Conservation (phyloP, 352 stramenopile species). For the Pythium folliculosum region DNA sequence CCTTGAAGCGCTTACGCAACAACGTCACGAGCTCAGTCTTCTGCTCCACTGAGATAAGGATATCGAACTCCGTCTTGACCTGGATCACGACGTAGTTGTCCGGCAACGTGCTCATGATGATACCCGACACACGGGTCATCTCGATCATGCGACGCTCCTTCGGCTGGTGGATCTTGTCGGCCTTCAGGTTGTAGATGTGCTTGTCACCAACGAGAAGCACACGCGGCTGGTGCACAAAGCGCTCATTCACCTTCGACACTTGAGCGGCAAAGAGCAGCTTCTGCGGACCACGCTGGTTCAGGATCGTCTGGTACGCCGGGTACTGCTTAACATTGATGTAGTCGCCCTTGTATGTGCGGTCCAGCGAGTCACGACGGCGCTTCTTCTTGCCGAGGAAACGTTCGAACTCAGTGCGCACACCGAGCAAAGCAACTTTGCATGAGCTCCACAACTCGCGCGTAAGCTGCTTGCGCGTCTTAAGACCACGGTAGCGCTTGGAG, state of each 20-base stretch:
- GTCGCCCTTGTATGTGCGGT: conserved; percentile 72
- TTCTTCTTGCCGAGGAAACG: conserved; percentile 86
- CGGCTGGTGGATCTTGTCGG: conserved; percentile 80
- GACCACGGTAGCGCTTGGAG: conserved; percentile 72
- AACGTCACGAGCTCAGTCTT: conserved; percentile 83
- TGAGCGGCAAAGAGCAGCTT: conserved; percentile 72
- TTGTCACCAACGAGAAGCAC: conserved; percentile 77
- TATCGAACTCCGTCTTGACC: conserved; percentile 72
- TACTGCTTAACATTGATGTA: conserved; percentile 82
- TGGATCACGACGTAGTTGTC: conserved; percentile 84
- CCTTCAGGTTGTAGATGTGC: conserved; percentile 85
- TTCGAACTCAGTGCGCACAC: conserved; percentile 84
- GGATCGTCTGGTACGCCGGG: conserved; percentile 57
- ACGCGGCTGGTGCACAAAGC: conserved; percentile 75
- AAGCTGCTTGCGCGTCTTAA: conserved; percentile 77
- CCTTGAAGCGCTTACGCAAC: conserved; percentile 66
- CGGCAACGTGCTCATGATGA: conserved; percentile 76
- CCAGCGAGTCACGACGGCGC: conserved; percentile 75
- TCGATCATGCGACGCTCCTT: conserved; percentile 80
- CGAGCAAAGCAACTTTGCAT: conserved; percentile 73
- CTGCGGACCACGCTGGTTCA: conserved; percentile 58
- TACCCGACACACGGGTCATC: conserved; percentile 50
- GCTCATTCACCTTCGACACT: conserved; percentile 85
- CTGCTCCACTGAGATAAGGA: conserved; percentile 69
- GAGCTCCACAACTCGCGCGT: conserved; percentile 62